Percentiles rank a stretch among this genome's conserved stretches.
Evolutionary conservation across 2,329 filamentous ascomycete genomes (phyloP).

Genomic region (Sporothrix inflata): DNA sequence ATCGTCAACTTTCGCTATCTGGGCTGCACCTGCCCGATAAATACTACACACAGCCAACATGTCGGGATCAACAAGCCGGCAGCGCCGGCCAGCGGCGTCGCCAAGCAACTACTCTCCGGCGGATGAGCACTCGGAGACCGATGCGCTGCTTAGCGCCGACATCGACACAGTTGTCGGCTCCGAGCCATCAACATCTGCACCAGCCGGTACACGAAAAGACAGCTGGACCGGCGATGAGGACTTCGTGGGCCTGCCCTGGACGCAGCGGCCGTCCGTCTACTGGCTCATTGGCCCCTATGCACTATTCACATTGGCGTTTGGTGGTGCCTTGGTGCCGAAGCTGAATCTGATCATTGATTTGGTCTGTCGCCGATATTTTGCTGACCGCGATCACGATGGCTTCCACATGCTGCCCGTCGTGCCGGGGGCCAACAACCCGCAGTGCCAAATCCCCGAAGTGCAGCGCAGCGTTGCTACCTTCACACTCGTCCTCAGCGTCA

Average conservation of each 20-base stretch:
- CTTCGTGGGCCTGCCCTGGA: constrained; percentile 65
- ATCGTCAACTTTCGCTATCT: not conserved
- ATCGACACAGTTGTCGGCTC: not conserved
- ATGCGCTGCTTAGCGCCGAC: constrained; percentile 25
- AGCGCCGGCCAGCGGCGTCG: constrained; percentile 13
- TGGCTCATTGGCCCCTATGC: constrained; percentile 84
- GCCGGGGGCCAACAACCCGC: constrained; percentile 70
- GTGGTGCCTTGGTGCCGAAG: constrained; percentile 82
- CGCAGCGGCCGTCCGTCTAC: constrained; percentile 67
- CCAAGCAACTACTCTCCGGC: not conserved
- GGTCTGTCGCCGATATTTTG: constrained; percentile 81
- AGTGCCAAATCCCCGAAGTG: constrained; percentile 76
- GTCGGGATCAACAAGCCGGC: not conserved
- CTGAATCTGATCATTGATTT: constrained; percentile 84
- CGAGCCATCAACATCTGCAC: not conserved
- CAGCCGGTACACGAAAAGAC: constrained; percentile 28
- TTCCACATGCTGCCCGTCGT: constrained; percentile 66
- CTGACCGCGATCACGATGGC: constrained; percentile 64
- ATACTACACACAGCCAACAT: not conserved
- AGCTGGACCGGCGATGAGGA: constrained; percentile 58
- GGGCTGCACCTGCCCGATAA: not conserved
- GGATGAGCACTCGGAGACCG: constrained; percentile 23
- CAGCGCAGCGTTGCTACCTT: constrained; percentile 78
- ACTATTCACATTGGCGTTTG: constrained; percentile 83
- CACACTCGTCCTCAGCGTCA: constrained; percentile 73